These are phyloP conservation scores for Aspergillus baeticus DNA, from an alignment of 495 filamentous ascomycete species.

Conservation along the genomic window DNA sequence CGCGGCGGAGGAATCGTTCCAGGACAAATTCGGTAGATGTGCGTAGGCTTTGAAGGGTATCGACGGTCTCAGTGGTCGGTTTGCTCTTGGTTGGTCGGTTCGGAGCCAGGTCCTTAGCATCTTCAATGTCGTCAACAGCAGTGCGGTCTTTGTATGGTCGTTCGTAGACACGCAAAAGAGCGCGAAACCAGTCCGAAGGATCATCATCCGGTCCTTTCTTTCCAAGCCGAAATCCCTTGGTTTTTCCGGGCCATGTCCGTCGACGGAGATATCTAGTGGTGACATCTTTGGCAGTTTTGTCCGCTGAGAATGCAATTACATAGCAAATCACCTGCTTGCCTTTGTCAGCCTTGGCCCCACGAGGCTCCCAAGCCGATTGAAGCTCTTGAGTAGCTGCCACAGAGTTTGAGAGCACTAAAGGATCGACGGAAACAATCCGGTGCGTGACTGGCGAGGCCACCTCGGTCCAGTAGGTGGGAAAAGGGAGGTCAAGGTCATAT, in stretches of 20 bases:
- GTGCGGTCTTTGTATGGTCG: constrained; percentile 59
- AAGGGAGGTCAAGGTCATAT: constrained; percentile 68
- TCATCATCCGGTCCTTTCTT: constrained; percentile 73
- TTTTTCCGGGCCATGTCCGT: constrained; percentile 82
- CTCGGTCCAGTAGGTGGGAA: constrained; percentile 93
- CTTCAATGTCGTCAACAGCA: constrained; percentile 73
- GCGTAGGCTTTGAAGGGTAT: constrained; percentile 84
- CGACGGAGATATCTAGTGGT: constrained; percentile 88
- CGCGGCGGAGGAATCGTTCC: constrained; percentile 83
- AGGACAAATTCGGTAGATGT: constrained; percentile 82
- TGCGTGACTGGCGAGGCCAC: constrained; percentile 76
- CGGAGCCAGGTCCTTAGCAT: constrained; percentile 69
- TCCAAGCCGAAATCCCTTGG: constrained; percentile 83
- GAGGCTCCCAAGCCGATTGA: constrained; percentile 75
- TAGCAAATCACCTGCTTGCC: constrained; percentile 91
- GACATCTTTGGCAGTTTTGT: constrained; percentile 92
- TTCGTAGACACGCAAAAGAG: constrained; percentile 69
- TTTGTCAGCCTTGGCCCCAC: constrained; percentile 75
- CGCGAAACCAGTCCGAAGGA: constrained; percentile 82
- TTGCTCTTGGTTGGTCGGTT: constrained; percentile 65
- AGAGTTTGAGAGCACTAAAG: constrained; percentile 64
- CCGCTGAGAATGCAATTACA: constrained; percentile 78
- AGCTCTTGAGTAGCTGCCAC: constrained; percentile 68
- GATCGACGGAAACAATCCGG: constrained; percentile 74
- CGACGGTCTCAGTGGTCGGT: constrained; percentile 57